Evolutionary conservation across 371 early-diverging fungal genomes (phyloP).

Genomic region (Sporodiniella umbellata): DNA sequence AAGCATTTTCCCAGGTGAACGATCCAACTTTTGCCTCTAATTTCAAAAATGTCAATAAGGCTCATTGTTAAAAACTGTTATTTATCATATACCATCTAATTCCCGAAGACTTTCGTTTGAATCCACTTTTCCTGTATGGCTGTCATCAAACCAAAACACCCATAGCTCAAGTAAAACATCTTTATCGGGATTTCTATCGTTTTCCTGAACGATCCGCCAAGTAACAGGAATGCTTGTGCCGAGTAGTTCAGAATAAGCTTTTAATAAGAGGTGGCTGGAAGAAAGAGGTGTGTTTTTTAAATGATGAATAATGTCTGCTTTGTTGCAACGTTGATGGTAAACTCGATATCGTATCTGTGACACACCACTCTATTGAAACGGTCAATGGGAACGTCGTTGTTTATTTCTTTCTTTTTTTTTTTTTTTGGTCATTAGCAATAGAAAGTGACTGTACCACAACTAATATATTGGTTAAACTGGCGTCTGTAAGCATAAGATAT

Average conservation of each 20-base stretch:
- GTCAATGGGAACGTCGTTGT: too few species aligned
- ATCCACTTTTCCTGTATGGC: slow-evolving; percentile 42
- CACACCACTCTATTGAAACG: slow-evolving; percentile 34
- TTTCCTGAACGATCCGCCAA: slow-evolving; percentile 23
- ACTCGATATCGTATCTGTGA: slow-evolving; percentile 48
- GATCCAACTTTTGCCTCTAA: slow-evolving; percentile 41
- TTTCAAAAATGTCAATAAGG: too few species aligned
- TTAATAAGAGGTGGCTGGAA: slow-evolving; percentile 21
- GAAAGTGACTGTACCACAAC: slow-evolving; percentile 35
- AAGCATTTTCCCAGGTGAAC: slow-evolving; percentile 43
- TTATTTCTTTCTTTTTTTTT: too few species aligned
- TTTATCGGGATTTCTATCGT: slow-evolving; percentile 4
- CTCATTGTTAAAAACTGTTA: too few species aligned
- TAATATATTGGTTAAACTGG: slow-evolving; percentile 50
- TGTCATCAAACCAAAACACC: slow-evolving; percentile 53
- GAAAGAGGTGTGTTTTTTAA: slow-evolving; percentile 9
- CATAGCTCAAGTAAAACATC: slow-evolving; percentile 30
- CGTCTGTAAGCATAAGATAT: slow-evolving; percentile 41
- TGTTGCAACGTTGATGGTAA: slow-evolving; percentile 27
- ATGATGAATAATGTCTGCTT: slow-evolving; percentile 18
- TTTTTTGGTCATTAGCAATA: too few species aligned
- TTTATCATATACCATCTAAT: slow-evolving; percentile 37
- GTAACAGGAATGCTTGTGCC: slow-evolving; percentile 28
- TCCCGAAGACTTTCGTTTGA: slow-evolving; percentile 22
- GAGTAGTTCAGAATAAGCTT: slow-evolving; percentile 27